A percentile compares a stretch with the other conserved stretches of the same genome.
Evolutionary conservation across 2,329 filamentous ascomycete genomes (phyloP).

Genomic region (Colletotrichum zoysiae): DNA sequence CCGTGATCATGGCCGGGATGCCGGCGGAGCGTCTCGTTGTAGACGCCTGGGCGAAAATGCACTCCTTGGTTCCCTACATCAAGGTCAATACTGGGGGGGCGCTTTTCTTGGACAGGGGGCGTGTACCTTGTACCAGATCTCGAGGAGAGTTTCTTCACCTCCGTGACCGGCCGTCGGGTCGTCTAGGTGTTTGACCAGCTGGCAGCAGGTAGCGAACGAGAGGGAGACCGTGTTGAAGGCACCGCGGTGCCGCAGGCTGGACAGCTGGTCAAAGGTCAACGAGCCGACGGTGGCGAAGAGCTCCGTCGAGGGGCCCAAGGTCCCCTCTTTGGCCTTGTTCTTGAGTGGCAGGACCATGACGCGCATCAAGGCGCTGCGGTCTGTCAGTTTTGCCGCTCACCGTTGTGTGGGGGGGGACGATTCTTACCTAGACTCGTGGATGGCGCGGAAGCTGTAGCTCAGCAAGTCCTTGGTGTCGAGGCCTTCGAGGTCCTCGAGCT

Average conservation of each 20-base stretch:
- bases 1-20: conserved; percentile 87
- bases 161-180: conserved; percentile 40
- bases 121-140: conserved; percentile 77
- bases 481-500: conserved; percentile 77
- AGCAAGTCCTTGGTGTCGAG: conserved; percentile 88
- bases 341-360: conserved; percentile 68
- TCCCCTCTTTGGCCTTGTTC: conserved; percentile 57
- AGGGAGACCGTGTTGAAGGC: conserved; percentile 94
- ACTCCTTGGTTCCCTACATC: conserved; percentile 71
- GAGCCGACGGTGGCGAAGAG: conserved; percentile 77
- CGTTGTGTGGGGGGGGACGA: not conserved
- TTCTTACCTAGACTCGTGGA: conserved; percentile 90
- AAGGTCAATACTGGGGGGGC: not conserved
- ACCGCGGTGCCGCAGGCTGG: conserved; percentile 87
- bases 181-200: conserved; percentile 66
- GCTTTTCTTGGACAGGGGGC: not conserved
- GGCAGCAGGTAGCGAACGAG: conserved; percentile 86
- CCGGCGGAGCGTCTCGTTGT: conserved; percentile 93
- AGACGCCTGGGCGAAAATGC: conserved; percentile 80
- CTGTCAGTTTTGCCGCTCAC: not conserved
- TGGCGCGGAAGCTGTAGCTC: conserved; percentile 93
- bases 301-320: conserved; percentile 61
- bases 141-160: conserved; percentile 62
- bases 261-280: conserved; percentile 84
- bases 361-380: conserved; percentile 76